Conservation (phyloP, 768 basidiomycete species). For the Scleroderma bovista region DNA sequence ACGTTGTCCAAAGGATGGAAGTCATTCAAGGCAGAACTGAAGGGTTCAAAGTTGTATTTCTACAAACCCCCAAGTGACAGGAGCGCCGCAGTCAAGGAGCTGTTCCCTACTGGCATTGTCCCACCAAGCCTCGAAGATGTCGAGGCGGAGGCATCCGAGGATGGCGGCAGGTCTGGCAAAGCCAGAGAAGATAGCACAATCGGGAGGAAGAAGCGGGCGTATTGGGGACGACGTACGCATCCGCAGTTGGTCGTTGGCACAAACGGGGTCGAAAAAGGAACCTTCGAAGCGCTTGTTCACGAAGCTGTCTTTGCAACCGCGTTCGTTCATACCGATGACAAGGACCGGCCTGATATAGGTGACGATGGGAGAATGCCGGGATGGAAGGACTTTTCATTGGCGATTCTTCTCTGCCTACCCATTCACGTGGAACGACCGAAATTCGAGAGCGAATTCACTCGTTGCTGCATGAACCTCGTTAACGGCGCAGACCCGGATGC, state of each 20-base stretch:
- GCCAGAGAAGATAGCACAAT: constrained; percentile 27
- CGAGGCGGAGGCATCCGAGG: constrained; percentile 25
- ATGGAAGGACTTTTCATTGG: constrained; percentile 63
- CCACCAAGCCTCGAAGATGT: constrained; percentile 46
- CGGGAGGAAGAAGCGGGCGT: constrained; percentile 57
- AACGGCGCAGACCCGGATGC: constrained; percentile 43
- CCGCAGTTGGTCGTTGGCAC: constrained; percentile 52
- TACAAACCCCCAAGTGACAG: constrained; percentile 80
- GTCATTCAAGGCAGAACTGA: constrained; percentile 76
- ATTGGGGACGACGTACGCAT: constrained; percentile 74
- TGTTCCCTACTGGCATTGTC: constrained; percentile 67
- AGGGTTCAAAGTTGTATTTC: constrained; percentile 81
- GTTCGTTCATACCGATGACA: constrained; percentile 35
- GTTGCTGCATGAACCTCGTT: constrained; percentile 62
- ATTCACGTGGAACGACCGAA: constrained; percentile 44
- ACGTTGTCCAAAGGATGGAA: constrained; percentile 74
- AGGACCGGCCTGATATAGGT: constrained; percentile 13
- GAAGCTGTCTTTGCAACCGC: constrained; percentile 78
- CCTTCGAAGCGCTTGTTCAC: constrained; percentile 74
- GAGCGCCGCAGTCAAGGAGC: constrained; percentile 54
- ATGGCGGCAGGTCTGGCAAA: constrained; percentile 25
- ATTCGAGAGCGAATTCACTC: constrained; percentile 67
- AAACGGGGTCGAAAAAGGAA: constrained; percentile 53
- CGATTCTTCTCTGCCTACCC: constrained; percentile 59
- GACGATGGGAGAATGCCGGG: constrained; percentile 22